Evolutionary conservation across 1,139 yeast genomes (phyloP).

Genomic region (Suhomyces bolitotheri): DNA sequence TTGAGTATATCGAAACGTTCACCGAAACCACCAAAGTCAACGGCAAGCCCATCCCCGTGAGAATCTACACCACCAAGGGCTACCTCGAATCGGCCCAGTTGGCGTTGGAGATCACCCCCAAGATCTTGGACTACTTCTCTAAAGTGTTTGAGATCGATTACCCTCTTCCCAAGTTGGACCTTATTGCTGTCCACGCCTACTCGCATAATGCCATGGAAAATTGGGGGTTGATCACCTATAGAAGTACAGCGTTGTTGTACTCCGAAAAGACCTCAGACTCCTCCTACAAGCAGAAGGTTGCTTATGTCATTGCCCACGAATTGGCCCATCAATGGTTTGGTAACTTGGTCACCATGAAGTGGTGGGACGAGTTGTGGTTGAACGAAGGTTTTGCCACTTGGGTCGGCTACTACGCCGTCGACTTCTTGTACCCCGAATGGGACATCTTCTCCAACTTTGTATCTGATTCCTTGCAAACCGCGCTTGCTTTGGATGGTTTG

Average conservation of each 20-base stretch:
- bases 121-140: constrained; percentile 66
- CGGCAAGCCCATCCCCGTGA: constrained; percentile 59
- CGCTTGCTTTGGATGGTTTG: constrained; percentile 68
- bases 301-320: constrained; percentile 88
- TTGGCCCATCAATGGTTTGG: constrained; percentile 96
- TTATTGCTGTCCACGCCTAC: constrained; percentile 75
- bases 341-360: constrained; percentile 86
- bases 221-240: constrained; percentile 84
- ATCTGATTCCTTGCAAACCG: constrained; percentile 66
- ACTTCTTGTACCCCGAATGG: constrained; percentile 82
- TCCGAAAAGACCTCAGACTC: constrained; percentile 68
- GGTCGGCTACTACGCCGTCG: constrained; percentile 83
- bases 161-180: constrained; percentile 72
- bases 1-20: constrained; percentile 63
- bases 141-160: constrained; percentile 64
- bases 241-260: constrained; percentile 71
- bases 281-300: constrained; percentile 71
- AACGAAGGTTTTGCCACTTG: constrained; percentile 89
- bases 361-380: constrained; percentile 94
- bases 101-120: constrained; percentile 67
- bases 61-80: constrained; percentile 75
- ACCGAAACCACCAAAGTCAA: constrained; percentile 37
- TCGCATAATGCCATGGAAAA: constrained; percentile 89
- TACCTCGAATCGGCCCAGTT: constrained; percentile 59
- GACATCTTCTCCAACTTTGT: constrained; percentile 77